Evolutionary conservation across 2,329 filamentous ascomycete species (phyloP), one percentile per base, ranked within the genome.

Genomic region (Aspergillus sp.): DNA sequence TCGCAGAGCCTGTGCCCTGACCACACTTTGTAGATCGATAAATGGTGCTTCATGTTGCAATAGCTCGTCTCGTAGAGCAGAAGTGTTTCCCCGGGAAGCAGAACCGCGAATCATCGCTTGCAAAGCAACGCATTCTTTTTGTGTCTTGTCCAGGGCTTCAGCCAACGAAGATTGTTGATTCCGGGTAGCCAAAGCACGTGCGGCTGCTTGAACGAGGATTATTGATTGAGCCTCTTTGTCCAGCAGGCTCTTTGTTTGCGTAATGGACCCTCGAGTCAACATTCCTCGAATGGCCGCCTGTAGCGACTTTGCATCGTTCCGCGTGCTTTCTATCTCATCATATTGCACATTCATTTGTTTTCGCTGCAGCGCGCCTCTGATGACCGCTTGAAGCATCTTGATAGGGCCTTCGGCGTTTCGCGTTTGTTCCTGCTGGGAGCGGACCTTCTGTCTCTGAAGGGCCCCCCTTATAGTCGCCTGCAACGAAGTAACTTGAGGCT

Each of bases 361-460:
- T 55, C 87, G 76, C 50, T 82, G 64, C 46, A 88, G 65, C 68
- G 81, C 77, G 56, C 86, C 87, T 47, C 86, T 78, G 52, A 82
- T 77, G 33, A 78, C 77, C 43, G 83, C 80, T 67, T 90, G 86
- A 35, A 89, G 72, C 37, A 72, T 68, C 47, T 73, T 68, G 33
- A 86, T 74, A 40, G 76, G 70, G 29, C 72, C 72, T 52, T 76
- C 68, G 42, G 54, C 34, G 9, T 36, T 19, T 8, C 7, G 12
- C 6, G 27, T 56, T 30, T 54, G 44, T 39, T 62, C 53, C 30
- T 52, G 50, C 31, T 61, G 49, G 9, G 50, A 37, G 3, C 43
- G 47, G 28, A 53, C 29, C 9, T 40, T 26, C n/a, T 36, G 45
- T 2, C 54, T 48, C 11, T 40, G 38, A 3, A 57, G 33, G 68